phyloP scores from a whole-genome alignment of 2,329 filamentous ascomycete species.

The Verticillium zaregamsianum region DNA sequence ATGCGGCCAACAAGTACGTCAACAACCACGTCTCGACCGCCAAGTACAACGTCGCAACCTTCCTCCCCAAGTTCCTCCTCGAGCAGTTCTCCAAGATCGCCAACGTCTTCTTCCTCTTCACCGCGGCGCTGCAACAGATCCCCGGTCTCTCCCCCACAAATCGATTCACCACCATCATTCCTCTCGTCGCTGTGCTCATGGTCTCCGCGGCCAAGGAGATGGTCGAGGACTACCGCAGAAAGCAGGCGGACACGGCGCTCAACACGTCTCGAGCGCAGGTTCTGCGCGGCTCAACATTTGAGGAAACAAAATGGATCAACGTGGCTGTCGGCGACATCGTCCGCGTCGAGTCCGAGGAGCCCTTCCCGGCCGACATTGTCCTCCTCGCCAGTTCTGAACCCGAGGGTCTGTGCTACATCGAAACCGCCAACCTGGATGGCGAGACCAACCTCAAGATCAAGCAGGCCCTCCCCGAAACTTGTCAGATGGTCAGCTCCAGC shows the following conservation, averaged over 20 bases:
- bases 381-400: conserved; percentile 93
- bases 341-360: conserved; percentile 87
- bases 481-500: conserved; percentile 76
- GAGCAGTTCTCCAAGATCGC: conserved; percentile 99
- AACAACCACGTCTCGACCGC: conserved; percentile 97
- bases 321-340: conserved; percentile 90
- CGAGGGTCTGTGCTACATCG: conserved; percentile 96
- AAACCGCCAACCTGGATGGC: conserved; percentile 95
- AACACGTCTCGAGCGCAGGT: conserved; percentile 86
- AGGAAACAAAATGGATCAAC: conserved; percentile 89
- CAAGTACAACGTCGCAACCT: conserved; percentile 93
- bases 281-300: conserved; percentile 76
- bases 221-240: conserved; percentile 88
- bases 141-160: conserved; percentile 94
- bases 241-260: conserved; percentile 77
- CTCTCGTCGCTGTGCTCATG: conserved; percentile 81
- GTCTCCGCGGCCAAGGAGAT: conserved; percentile 96
- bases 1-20: conserved; percentile 82
- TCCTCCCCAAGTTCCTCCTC: conserved; percentile 93
- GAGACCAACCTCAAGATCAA: conserved; percentile 99
- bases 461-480: conserved; percentile 91
- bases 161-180: conserved; percentile 91
- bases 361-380: conserved; percentile 91
- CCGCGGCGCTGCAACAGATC: conserved; percentile 89
- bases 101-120: conserved; percentile 99